Base-by-base conservation (phyloP, 192 early-diverging fungal species). In the Chytriomyces sp. region DNA sequence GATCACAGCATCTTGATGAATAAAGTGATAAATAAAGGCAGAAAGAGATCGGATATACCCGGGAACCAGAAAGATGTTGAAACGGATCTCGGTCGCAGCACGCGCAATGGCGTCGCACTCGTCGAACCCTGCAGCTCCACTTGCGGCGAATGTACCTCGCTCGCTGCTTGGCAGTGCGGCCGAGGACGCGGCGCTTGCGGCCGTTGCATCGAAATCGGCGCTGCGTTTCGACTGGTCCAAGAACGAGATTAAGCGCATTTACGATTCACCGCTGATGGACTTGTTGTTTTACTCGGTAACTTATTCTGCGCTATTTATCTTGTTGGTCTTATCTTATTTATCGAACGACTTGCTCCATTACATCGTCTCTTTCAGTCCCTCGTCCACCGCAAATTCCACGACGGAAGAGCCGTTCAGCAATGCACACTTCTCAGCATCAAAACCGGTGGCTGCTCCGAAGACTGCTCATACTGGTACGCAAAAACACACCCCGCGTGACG, bases 371-470 rank as follows among this genome's bases (percentile, higher is more conserved):
- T 46, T 13, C 61, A 93, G 92, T 90, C 91, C 49, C 89, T 86
- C 62, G 90, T 92, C 18, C 93, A 94, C 79, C 88, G 93, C 66
- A 74, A 84, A 43, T 81, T 91, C 83, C 88, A 89, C 77, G 86
- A 93, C 81, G 85, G 91, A 10, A 80, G 87, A 48, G 88, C 87
- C 45, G 91, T 94, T 23, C 93, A 94, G 84, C 92, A 92, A 78
- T 93, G 91, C 80, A 94, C 93, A 8, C 83, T 94, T 5, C 72
- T 93, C 59, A 89, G 86, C 66, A 94, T 94, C 84, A 94, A 94
- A 83, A 93, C 93, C 23, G 93, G 93, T 65, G 93, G 93, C 23
- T 94, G 93, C 77, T 86, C 88, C 13, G 93, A 94, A 79, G 93
- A 94, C 80, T 94, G 93, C 83, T 86, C 92, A 61, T 94, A 94